These are phyloP conservation scores for Ustilago hordei DNA, from an alignment of 1,284 basidiomycete species.

Conservation along the genomic window DNA sequence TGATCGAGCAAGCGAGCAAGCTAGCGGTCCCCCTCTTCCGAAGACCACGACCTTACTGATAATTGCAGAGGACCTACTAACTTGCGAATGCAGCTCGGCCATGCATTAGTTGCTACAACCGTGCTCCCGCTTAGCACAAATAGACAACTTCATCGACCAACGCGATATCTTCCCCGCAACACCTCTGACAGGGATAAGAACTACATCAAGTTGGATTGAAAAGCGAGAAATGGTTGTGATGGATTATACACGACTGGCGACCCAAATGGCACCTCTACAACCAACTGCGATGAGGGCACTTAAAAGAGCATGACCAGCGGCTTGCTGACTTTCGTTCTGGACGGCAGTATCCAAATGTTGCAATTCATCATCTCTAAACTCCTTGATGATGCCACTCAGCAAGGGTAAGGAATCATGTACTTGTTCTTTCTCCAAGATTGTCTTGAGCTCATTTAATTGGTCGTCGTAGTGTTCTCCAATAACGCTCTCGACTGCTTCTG, in stretches of 20 bases:
- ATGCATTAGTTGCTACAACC: not conserved
- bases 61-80: not conserved
- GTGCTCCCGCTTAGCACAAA: not conserved
- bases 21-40: no score
- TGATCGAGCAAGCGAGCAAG: no score
- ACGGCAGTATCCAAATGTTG: constrained; percentile 94
- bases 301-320: constrained; percentile 89
- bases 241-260: constrained; percentile 73
- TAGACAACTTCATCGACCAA: constrained; percentile 12
- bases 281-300: constrained; percentile 86
- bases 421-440: constrained; percentile 39
- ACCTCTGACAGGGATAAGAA: not conserved
- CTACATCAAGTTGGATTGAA: not conserved
- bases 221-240: not conserved
- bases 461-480: constrained; percentile 99
- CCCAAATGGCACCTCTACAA: constrained; percentile 88
- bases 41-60: no score
- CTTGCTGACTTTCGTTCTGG: constrained; percentile 86
- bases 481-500: constrained; percentile 95
- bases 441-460: constrained; percentile 57
- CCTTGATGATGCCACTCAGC: constrained; percentile 80
- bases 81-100: constrained; percentile 1
- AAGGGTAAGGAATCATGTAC: constrained; percentile 80
- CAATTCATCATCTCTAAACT: constrained; percentile 94
- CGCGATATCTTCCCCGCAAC: not conserved